phyloP scores from a whole-genome alignment of 352 stramenopile species.

The Ochromonadaceae sp. region DNA sequence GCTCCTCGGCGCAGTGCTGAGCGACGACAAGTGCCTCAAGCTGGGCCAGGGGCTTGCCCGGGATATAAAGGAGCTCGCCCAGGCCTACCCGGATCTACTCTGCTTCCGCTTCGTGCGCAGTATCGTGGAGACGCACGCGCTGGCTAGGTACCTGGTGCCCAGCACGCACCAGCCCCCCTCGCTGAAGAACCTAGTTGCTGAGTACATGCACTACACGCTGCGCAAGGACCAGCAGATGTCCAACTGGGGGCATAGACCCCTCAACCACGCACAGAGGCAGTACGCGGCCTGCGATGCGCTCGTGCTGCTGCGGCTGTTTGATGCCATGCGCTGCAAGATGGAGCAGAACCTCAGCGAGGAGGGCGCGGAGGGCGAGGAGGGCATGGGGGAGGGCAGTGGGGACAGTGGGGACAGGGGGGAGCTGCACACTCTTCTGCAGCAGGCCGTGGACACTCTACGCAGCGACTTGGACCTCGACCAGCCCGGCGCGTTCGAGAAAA shows the following conservation, averaged over 20 bases:
- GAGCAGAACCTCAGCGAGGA: too few relatives aligned
- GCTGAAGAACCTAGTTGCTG: neutral
- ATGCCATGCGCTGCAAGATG: constrained; percentile 1
- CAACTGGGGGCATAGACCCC: constrained; percentile 9
- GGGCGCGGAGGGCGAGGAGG: too few relatives aligned
- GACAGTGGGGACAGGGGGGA: too few relatives aligned
- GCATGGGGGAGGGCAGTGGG: too few relatives aligned
- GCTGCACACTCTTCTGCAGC: too few relatives aligned
- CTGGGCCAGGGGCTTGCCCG: constrained; percentile 8
- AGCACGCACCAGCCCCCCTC: neutral
- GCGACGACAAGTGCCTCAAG: neutral
- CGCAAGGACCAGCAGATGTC: constrained; percentile 7
- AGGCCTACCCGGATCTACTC: neutral
- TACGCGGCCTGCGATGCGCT: constrained; percentile 18
- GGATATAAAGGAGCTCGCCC: neutral
- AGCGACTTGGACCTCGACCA: too few relatives aligned
- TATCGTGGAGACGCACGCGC: neutral
- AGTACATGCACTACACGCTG: constrained; percentile 13
- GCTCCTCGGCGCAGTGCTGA: neutral
- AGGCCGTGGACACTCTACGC: too few relatives aligned
- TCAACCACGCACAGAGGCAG: neutral
- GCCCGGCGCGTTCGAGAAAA: too few relatives aligned
- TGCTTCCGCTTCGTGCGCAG: neutral
- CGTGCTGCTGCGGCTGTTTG: constrained; percentile 16
- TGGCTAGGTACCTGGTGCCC: neutral